Conservation (phyloP, 805 yeast genomes). For the Helenozyma baotianmanensis region DNA sequence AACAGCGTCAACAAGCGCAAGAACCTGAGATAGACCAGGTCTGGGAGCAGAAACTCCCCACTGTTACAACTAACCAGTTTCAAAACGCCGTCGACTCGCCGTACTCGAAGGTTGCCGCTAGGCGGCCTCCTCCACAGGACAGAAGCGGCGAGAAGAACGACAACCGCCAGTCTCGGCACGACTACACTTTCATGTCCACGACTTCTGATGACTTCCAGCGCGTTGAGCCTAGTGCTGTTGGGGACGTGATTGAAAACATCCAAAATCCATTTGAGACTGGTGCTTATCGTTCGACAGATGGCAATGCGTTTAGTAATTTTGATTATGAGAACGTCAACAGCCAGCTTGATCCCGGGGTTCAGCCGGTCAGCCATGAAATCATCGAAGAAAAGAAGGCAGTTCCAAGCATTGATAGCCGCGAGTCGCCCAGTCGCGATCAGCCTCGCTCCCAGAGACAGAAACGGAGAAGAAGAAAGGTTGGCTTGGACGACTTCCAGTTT, state of each 20-base stretch:
- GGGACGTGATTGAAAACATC: neutral
- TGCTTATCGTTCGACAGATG: constrained; percentile 2
- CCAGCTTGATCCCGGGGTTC: neutral
- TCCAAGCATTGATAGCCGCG: neutral
- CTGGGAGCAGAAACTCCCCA: constrained; percentile 7
- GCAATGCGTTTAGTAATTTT: constrained; percentile 17
- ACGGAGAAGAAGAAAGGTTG: constrained; percentile 64
- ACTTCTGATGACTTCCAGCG: constrained; percentile 15
- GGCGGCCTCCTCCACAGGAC: constrained; percentile 8
- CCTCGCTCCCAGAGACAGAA: constrained; percentile 23
- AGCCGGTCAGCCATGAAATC: too few relatives aligned
- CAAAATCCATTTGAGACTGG: constrained; percentile 6
- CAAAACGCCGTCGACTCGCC: constrained; percentile 11
- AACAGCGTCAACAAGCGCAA: constrained; percentile 10
- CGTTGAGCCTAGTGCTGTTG: constrained; percentile 1
- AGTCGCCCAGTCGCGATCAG: neutral
- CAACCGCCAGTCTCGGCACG: constrained; percentile 6
- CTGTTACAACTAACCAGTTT: constrained; percentile 10
- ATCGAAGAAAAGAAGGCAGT: neutral
- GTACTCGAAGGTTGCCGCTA: constrained; percentile 7
- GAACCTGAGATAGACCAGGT: constrained; percentile 5
- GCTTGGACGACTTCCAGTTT: constrained; percentile 91
- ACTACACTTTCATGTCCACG: constrained; percentile 20
- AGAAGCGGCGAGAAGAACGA: constrained; percentile 2
- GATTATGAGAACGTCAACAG: constrained; percentile 21